phyloP scores from a whole-genome alignment of 768 basidiomycete species.

The Suillus cothurnatus region DNA sequence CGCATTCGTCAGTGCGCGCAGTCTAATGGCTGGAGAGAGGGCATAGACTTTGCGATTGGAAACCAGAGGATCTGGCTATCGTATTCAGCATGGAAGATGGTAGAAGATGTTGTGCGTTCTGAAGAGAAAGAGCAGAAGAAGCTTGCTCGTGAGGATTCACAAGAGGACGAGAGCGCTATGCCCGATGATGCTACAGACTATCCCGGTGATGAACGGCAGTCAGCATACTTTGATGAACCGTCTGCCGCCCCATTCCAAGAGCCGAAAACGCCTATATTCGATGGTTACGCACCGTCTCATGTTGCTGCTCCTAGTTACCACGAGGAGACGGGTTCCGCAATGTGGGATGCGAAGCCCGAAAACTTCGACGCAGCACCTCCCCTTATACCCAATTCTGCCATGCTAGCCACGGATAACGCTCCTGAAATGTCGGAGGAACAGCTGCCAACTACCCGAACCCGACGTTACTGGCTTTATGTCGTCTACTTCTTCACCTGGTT shows the following conservation, averaged over 20 bases:
- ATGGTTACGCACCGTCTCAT: constrained; percentile 25
- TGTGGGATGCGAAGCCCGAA: constrained; percentile 47
- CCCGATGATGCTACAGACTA: constrained; percentile 43
- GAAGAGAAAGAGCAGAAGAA: constrained; percentile 52
- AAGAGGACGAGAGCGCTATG: constrained; percentile 49
- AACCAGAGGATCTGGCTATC: constrained; percentile 56
- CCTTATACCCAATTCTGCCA: constrained; percentile 38
- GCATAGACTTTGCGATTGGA: constrained; percentile 56
- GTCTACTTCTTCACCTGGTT: constrained; percentile 57
- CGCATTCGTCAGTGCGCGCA: constrained; percentile 52
- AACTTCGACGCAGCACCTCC: constrained; percentile 33
- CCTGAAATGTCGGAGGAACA: constrained; percentile 52
- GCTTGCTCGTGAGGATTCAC: constrained; percentile 39
- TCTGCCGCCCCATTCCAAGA: constrained; percentile 31
- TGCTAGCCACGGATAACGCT: constrained; percentile 44
- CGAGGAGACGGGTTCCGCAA: constrained; percentile 37
- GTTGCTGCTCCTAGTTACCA: constrained; percentile 25
- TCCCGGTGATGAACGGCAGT: constrained; percentile 32
- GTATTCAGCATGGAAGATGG: constrained; percentile 59
- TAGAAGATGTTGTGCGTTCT: constrained; percentile 57
- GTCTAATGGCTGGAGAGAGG: constrained; percentile 54
- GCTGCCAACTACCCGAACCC: constrained; percentile 53
- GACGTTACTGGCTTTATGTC: constrained; percentile 60
- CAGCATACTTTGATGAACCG: constrained; percentile 36
- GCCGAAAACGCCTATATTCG: constrained; percentile 29